These are phyloP conservation scores for Pyricularia pennisetigena DNA, from an alignment of 2,329 filamentous ascomycete species.

Conservation along the genomic window DNA sequence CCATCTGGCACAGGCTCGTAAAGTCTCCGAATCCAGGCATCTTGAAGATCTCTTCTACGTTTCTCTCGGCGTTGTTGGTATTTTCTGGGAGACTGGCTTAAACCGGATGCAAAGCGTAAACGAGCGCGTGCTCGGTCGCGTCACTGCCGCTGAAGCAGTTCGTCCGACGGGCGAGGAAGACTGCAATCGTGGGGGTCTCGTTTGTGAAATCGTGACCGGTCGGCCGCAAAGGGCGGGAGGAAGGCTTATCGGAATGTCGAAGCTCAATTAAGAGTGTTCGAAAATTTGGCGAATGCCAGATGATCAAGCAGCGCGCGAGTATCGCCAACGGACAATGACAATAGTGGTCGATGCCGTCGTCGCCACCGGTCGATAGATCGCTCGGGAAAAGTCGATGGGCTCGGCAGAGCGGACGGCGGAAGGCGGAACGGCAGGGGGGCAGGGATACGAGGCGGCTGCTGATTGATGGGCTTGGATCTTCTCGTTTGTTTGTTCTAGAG, in stretches of 20 bases:
- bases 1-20: slow-evolving; percentile 61
- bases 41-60: slow-evolving; percentile 10
- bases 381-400: not conserved
- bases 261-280: slow-evolving; percentile 5
- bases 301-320: not conserved
- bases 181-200: not conserved
- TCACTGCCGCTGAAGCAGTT: not conserved
- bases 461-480: not conserved
- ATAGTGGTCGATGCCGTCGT: not conserved
- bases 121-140: not conserved
- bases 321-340: not conserved
- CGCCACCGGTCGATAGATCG: not conserved
- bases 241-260: not conserved
- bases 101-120: not conserved
- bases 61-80: not conserved
- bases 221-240: not conserved
- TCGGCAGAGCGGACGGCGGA: not conserved
- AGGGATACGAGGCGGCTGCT: not conserved
- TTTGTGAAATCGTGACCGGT: not conserved
- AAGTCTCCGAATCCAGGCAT: slow-evolving; percentile 91
- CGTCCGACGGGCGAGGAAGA: not conserved
- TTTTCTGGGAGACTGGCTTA: not conserved
- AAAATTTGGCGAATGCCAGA: not conserved
- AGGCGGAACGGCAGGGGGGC: not conserved
- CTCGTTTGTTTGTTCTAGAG: not conserved